phyloP scores from a whole-genome alignment of 306 rosid species.

The Fagus crenata region DNA sequence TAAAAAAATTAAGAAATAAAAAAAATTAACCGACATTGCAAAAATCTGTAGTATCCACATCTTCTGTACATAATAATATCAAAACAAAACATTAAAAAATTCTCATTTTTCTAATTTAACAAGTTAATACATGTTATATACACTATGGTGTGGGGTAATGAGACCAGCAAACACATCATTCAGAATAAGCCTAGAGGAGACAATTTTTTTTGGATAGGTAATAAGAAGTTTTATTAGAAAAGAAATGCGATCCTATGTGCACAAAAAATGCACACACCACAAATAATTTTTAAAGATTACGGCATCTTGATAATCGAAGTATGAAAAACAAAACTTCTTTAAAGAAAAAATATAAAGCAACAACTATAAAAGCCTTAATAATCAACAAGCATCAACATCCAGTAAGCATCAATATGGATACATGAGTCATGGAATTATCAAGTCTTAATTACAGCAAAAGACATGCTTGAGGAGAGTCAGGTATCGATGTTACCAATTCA shows the following conservation, averaged over 20 bases:
- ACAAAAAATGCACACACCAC: too few species aligned
- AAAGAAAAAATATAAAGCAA: too few species aligned
- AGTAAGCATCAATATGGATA: not conserved
- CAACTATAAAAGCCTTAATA: not conserved
- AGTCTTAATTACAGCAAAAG: not conserved
- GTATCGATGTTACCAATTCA: not conserved
- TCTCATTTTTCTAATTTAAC: not conserved
- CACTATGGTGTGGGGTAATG: not conserved
- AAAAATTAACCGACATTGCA: not conserved
- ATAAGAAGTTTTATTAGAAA: too few species aligned
- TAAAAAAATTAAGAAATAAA: too few species aligned
- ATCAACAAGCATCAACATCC: not conserved
- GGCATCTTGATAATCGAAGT: not conserved
- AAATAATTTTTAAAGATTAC: not conserved
- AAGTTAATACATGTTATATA: not conserved
- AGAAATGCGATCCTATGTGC: too few species aligned
- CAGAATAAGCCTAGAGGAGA: not conserved
- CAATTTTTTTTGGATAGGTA: too few species aligned
- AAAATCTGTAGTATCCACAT: not conserved
- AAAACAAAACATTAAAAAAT: not conserved
- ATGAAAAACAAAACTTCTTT: not conserved
- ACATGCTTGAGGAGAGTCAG: not conserved
- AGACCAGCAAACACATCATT: not conserved
- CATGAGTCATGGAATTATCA: not conserved
- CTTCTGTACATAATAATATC: not conserved